Evolutionary conservation across 345 rosid genomes (phyloP), one percentile per base, ranked within the genome.

Genomic region (Lepidium africanum): DNA sequence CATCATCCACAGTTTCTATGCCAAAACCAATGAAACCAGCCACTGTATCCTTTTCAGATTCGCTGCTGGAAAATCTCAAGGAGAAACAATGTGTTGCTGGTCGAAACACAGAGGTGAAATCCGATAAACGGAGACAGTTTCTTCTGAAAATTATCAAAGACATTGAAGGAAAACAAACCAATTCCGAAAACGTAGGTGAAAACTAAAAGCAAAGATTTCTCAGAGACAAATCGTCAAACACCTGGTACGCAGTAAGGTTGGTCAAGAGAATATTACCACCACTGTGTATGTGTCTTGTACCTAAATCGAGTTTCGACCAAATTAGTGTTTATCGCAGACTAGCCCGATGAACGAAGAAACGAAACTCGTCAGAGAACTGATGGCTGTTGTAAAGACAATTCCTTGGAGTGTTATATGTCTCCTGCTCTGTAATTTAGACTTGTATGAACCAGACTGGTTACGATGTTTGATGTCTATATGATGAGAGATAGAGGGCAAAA

Each of bases 1-100:
- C 91, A 39, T 84, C 80, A 59, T 90, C 98, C 48, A 90, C 85
- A 30, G 88, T 82, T 79, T 91, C 92, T 46, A 93, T 72, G 63
- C 67, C 60, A 65, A 41, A 83, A 62, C 66, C 67, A 69, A 35
- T 78, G 11, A 30, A 55, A 33, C 60, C 70, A 51, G 57, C 16
- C 13, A 9, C 2, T 35, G 69, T 1, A 45, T 63, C 72, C n/a
- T 58, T 45, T 6, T 13, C 47, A 39, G 54, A 47, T 46, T 33
- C 14, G 23, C 12, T 38, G 59, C 43, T 67, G 48, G 23, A 53
- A 30, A 46, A 61, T 53, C 71, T 78, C 2, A 84, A 77, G 69
- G 77, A 68, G 14, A 78, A 61, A 43, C 56, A 53, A 33, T 65
- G 19, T 0, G 75, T 36, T 45, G 69, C 69, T n/a, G 64, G 14